Conservation (phyloP, 2,329 filamentous ascomycete species). For the Ceratocystis smalleyi region DNA sequence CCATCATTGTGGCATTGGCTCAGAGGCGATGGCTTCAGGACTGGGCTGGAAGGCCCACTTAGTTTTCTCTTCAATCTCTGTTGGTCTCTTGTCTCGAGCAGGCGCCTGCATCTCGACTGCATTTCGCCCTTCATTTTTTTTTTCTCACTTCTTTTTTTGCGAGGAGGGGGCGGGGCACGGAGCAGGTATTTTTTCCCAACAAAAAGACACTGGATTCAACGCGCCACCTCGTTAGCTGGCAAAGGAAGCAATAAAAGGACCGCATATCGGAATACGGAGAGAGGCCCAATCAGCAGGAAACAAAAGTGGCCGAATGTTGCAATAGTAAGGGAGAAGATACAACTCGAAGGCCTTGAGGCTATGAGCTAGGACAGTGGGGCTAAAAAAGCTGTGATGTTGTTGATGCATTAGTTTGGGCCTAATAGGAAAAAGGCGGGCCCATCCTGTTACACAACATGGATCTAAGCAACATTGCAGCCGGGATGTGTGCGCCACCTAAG, state of each 20-base stretch:
- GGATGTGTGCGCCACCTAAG: slow-evolving; percentile 1
- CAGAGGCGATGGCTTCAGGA: neutral
- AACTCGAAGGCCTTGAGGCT: neutral
- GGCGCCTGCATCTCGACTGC: neutral
- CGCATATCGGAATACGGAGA: neutral
- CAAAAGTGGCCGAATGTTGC: neutral
- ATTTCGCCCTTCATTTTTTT: neutral
- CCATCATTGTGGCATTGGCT: neutral
- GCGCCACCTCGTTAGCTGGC: neutral
- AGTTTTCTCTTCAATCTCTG: neutral
- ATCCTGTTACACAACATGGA: slow-evolving; percentile 12
- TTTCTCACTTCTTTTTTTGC: neutral
- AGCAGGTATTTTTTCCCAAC: neutral
- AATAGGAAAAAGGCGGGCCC: neutral
- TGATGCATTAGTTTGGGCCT: slow-evolving; percentile 8
- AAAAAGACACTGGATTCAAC: neutral
- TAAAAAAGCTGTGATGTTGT: slow-evolving; percentile 3
- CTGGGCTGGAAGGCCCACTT: neutral
- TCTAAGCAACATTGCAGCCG: slow-evolving; percentile 7
- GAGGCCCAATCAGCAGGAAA: neutral
- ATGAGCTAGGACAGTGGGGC: neutral
- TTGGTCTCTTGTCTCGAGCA: neutral
- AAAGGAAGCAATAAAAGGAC: neutral
- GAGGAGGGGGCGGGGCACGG: neutral
- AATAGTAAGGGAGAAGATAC: neutral